A percentile compares a stretch with the other conserved stretches of the same genome.
These are phyloP conservation scores for Emmonsiellopsis sp. DNA, from an alignment of 2,329 filamentous ascomycete genomes.

Conservation along the genomic window DNA sequence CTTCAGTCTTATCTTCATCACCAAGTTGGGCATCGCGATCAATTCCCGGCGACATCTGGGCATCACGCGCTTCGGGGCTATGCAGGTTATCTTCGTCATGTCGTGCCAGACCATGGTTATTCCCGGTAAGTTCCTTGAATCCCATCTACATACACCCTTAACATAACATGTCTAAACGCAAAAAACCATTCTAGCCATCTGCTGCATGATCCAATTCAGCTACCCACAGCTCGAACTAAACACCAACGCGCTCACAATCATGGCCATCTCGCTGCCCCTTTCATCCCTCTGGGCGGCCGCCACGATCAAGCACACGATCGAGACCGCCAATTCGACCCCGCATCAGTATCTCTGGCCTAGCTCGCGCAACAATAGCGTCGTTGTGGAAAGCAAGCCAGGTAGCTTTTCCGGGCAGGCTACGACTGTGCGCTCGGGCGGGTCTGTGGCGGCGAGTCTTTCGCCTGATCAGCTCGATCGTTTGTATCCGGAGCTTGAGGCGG, in stretches of 20 bases:
- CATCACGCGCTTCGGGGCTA: conserved; percentile 51
- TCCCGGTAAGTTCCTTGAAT: conserved; percentile 41
- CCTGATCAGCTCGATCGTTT: conserved; percentile 9
- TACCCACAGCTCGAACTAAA: conserved; percentile 43
- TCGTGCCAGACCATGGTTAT: conserved; percentile 57
- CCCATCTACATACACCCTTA: conserved; percentile 8
- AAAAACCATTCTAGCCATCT: conserved; percentile 41
- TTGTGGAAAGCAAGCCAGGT: background rate
- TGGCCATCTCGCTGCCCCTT: conserved; percentile 55
- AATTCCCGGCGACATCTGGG: conserved; percentile 46
- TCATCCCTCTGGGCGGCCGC: conserved; percentile 56
- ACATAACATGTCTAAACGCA: background rate
- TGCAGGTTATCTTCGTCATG: conserved; percentile 60
- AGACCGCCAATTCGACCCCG: background rate
- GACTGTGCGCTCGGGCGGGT: background rate
- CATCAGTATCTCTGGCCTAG: conserved; percentile 6
- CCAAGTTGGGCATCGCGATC: conserved; percentile 52
- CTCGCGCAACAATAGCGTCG: background rate
- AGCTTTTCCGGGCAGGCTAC: conserved; percentile 2
- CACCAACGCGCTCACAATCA: conserved; percentile 46
- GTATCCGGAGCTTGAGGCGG: conserved; percentile 9
- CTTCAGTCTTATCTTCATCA: conserved; percentile 53
- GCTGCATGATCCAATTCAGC: conserved; percentile 49
- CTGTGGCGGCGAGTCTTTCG: conserved; percentile 3
- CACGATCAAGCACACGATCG: conserved; percentile 18